phyloP scores from a whole-genome alignment of 1,139 yeast genomes.

The Hyphopichia fennica region DNA sequence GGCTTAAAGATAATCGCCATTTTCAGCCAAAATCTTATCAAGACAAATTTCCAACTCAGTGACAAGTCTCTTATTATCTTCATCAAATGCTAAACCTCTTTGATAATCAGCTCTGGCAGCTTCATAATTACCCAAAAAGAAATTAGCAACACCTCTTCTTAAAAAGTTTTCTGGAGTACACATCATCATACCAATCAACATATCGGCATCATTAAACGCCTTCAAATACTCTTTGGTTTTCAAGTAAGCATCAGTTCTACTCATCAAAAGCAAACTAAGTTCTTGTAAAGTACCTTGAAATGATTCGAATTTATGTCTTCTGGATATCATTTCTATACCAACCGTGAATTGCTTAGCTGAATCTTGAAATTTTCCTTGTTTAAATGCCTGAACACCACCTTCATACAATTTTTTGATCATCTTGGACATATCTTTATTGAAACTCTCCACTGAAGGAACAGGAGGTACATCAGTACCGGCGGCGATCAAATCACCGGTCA shows the following conservation, averaged over 20 bases:
- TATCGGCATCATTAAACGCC: constrained; percentile 81
- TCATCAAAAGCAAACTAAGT: constrained; percentile 66
- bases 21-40: constrained; percentile 50
- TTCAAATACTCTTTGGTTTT: constrained; percentile 62
- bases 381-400: constrained; percentile 65
- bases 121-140: constrained; percentile 65
- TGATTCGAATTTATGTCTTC: constrained; percentile 85
- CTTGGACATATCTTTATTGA: constrained; percentile 58
- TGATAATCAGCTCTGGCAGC: constrained; percentile 77
- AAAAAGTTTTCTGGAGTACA: constrained; percentile 77
- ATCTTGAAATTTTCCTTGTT: constrained; percentile 62
- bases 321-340: constrained; percentile 79
- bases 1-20: constrained; percentile 43
- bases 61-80: constrained; percentile 46
- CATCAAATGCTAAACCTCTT: constrained; percentile 70
- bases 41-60: constrained; percentile 46
- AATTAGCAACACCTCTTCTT: constrained; percentile 76
- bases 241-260: constrained; percentile 81
- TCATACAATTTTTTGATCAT: constrained; percentile 76
- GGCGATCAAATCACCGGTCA: constrained; percentile 59
- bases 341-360: constrained; percentile 72
- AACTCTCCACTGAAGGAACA: constrained; percentile 50
- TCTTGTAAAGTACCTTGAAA: constrained; percentile 81
- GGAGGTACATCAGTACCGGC: constrained; percentile 71
- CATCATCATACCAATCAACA: constrained; percentile 63